These are phyloP conservation scores for Litchi chinensis DNA, from an alignment of 345 rosid genomes.

Conservation along the genomic window DNA sequence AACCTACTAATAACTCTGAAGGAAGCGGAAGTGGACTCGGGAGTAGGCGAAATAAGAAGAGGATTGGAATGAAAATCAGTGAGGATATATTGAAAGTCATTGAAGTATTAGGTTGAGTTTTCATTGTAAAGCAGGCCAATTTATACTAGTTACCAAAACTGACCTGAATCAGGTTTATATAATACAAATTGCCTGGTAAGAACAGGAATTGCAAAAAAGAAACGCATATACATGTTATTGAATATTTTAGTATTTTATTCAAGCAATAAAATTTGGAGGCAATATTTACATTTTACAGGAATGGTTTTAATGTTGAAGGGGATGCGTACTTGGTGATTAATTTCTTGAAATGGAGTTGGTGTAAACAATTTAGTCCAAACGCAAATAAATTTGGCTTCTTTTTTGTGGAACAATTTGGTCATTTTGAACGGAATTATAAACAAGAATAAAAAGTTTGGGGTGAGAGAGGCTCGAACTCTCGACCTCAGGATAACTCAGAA, in stretches of 20 bases:
- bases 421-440: no score
- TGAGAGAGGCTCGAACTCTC: conserved; percentile 97
- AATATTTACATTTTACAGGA: not conserved
- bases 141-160: not conserved
- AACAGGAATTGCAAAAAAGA: not conserved
- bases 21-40: conserved; percentile 29
- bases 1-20: conserved; percentile 19
- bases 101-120: not conserved
- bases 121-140: conserved; percentile 5
- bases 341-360: no score
- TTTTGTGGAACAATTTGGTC: no score
- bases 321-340: not conserved
- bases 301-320: not conserved
- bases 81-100: not conserved
- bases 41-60: conserved; percentile 29
- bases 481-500: conserved; percentile 84
- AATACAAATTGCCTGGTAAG: not conserved
- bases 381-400: no score
- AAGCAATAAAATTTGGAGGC: not conserved
- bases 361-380: no score
- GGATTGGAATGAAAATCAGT: conserved; percentile 14
- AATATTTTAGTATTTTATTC: not conserved
- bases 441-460: conserved; percentile 37
- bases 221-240: not conserved
- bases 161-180: not conserved